Evolutionary conservation across 2,329 filamentous ascomycete species (phyloP), one percentile per base, ranked within the genome.

Genomic region (Fusarium nygamai): DNA sequence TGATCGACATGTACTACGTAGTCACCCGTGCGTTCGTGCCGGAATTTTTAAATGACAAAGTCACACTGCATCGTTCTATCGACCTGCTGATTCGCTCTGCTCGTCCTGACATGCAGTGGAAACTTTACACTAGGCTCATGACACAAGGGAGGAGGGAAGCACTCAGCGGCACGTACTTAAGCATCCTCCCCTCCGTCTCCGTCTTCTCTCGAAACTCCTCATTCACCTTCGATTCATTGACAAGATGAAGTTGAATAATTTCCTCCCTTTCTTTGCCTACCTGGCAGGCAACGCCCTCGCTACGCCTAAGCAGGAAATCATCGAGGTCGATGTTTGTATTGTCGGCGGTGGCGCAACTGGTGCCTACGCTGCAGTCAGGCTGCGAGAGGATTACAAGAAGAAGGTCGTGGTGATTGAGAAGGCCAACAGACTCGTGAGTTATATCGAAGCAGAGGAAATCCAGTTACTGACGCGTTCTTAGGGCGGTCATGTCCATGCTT

Each of bases 381-480:
- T 76, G 31, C 69, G 72, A 19, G 71, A 76, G 12, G 71, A 74
- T 1, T 75, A 68, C 8, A 46, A 54, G 8, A 74, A 72, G 48
- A 66, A 39, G 1, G 68, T 76, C 16, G n/a, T 76, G 4, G 71
- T 76, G 5, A 72, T 76, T 38, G 73, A 76, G 58, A 76, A 76
- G 20, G 22, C 64, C 12, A 27, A 62, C n/a, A 69, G 34, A 22
- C 69, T 73, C 5, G 70, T 73, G 2, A 36, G 70, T 44, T 0
- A 2, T 22, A 5, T 13, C 20, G 1, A 22, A 22, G 3, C 20
- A 7, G 20, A 39, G 38, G 13, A 8, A 8, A 22, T 22, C 13
- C 11, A 8, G 4, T 41, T n/a, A 13, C n/a, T 69, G 10, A 73
- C 12, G 2, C 8, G 3, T 6, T 6, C 27, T 7, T 2, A 75